Conservation (phyloP, 2,329 filamentous ascomycete genomes). For the Grosmannia clavigera region DNA sequence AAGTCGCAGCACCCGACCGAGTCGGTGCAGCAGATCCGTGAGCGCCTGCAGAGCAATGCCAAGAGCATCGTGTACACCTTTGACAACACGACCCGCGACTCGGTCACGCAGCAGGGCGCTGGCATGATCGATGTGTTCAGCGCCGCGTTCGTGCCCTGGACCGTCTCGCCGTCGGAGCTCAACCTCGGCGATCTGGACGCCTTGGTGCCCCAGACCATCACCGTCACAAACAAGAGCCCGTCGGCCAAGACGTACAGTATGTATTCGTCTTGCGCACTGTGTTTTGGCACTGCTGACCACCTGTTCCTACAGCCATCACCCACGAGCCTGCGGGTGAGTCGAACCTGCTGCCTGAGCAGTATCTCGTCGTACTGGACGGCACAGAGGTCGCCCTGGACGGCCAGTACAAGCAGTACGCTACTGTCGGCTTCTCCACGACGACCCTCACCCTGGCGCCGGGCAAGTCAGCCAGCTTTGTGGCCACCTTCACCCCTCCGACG, state of each 20-base stretch:
- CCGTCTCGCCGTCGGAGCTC: constrained; percentile 33
- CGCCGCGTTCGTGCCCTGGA: constrained; percentile 34
- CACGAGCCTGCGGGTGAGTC: neutral
- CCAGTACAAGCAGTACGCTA: constrained; percentile 21
- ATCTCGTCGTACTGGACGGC: neutral
- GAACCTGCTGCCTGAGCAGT: neutral
- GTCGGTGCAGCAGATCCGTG: constrained; percentile 13
- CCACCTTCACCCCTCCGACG: constrained; percentile 29
- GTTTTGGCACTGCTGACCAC: neutral
- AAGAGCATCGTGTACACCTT: constrained; percentile 34
- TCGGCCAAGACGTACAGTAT: neutral
- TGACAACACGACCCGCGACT: constrained; percentile 25
- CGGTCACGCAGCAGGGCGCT: constrained; percentile 47
- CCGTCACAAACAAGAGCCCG: constrained; percentile 35
- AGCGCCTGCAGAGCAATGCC: constrained; percentile 17
- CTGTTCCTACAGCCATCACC: neutral
- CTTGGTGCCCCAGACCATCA: constrained; percentile 38
- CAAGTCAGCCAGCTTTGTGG: constrained; percentile 29
- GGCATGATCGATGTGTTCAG: constrained; percentile 49
- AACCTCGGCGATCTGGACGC: constrained; percentile 23
- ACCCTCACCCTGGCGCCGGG: constrained; percentile 28
- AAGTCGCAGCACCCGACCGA: constrained; percentile 19
- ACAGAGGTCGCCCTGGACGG: no score
- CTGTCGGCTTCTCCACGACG: constrained; percentile 25
- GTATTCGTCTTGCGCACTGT: no score